phyloP scores from a whole-genome alignment of 2,329 filamentous ascomycete species.

The Pleoardoris graminearum region DNA sequence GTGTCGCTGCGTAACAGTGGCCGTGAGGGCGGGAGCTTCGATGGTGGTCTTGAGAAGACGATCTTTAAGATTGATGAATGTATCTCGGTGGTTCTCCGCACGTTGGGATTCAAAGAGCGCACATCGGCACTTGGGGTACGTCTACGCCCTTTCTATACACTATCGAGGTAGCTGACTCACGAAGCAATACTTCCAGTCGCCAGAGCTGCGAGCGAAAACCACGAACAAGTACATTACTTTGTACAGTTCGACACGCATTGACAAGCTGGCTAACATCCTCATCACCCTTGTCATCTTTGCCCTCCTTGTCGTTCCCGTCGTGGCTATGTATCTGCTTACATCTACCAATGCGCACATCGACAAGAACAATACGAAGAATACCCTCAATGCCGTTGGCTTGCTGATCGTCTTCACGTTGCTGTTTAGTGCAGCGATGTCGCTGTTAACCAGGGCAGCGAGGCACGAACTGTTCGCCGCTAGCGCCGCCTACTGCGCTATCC shows the following conservation, averaged over 20 bases:
- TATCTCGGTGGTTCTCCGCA: conserved; percentile 26
- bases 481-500: conserved; percentile 46
- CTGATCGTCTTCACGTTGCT: conserved; percentile 49
- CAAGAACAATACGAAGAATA: conserved; percentile 25
- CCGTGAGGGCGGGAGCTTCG: conserved; percentile 48
- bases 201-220: conserved; percentile 45
- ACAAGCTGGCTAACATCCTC: conserved; percentile 47
- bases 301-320: conserved; percentile 47
- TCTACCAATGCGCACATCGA: conserved; percentile 17
- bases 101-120: conserved; percentile 8
- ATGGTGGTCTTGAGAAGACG: conserved; percentile 44
- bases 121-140: conserved; percentile 32
- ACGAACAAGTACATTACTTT: conserved; percentile 38
- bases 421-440: conserved; percentile 43
- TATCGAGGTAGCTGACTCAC: neutral
- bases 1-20: conserved; percentile 43
- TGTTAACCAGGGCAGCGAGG: conserved; percentile 42
- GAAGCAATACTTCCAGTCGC: conserved; percentile 46
- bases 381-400: conserved; percentile 48
- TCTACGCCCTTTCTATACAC: neutral
- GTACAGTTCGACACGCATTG: conserved; percentile 45
- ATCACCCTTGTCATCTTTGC: conserved; percentile 51
- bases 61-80: conserved; percentile 31
- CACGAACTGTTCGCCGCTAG: conserved; percentile 46
- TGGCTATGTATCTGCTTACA: conserved; percentile 47